These are phyloP conservation scores for Skeletonema tropicum DNA, from an alignment of 108 stramenopile genomes.

Conservation along the genomic window DNA sequence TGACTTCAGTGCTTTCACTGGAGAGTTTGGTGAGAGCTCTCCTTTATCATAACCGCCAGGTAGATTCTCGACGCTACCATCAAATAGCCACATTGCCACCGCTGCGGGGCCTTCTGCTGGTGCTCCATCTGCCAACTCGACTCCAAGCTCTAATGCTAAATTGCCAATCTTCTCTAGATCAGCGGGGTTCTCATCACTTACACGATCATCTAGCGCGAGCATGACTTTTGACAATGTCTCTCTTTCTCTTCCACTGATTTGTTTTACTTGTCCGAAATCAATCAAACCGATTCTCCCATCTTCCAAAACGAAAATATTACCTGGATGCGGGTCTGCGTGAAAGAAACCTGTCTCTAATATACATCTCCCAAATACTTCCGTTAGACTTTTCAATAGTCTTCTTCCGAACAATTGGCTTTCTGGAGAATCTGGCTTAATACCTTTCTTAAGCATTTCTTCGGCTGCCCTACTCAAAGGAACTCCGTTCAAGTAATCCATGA, in stretches of 20 bases:
- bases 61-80: constrained; percentile 73
- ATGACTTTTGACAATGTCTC: constrained; percentile 91
- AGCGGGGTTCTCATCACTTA: constrained; percentile 65
- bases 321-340: constrained; percentile 86
- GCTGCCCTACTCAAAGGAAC: constrained; percentile 86
- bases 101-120: constrained; percentile 82
- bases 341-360: constrained; percentile 95
- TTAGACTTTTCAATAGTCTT: constrained; percentile 77
- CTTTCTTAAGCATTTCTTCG: constrained; percentile 88
- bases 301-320: constrained; percentile 93
- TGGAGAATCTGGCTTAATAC: constrained; percentile 84
- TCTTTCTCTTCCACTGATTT: constrained; percentile 77
- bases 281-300: constrained; percentile 92
- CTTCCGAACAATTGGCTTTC: constrained; percentile 91
- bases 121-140: constrained; percentile 77
- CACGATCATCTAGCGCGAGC: constrained; percentile 83
- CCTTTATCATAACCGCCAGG: constrained; percentile 92
- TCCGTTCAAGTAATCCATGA: constrained; percentile 94
- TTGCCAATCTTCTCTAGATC: constrained; percentile 78
- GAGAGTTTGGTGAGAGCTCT: constrained; percentile 87
- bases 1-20: constrained; percentile 87
- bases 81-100: constrained; percentile 93
- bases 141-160: constrained; percentile 85
- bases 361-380: constrained; percentile 89
- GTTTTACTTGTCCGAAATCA: constrained; percentile 95